phyloP scores from a whole-genome alignment of 768 basidiomycete genomes.

The Amanita muscaria region DNA sequence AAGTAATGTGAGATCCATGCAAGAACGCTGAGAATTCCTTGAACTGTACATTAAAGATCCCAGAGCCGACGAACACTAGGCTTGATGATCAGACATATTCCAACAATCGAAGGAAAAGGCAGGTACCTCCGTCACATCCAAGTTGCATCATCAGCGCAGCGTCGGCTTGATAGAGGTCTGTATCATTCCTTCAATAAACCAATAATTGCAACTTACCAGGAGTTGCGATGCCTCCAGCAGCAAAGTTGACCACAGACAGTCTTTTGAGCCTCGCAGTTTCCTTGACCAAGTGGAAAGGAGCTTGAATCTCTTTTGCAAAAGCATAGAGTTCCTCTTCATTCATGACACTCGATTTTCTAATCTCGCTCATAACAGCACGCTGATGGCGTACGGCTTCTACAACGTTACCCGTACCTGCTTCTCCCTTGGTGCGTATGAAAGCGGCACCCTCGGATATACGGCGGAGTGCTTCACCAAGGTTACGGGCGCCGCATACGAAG shows the following conservation, averaged over 20 bases:
- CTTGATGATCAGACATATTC: slow-evolving; percentile 1
- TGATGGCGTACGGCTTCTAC: slow-evolving; percentile 93
- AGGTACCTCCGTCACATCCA: slow-evolving; percentile 88
- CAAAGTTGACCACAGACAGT: slow-evolving; percentile 94
- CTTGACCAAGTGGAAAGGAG: slow-evolving; percentile 92
- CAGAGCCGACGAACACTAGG: slow-evolving; percentile 93
- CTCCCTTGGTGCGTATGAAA: slow-evolving; percentile 97
- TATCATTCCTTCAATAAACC: too few species aligned
- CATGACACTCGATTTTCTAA: slow-evolving; percentile 81
- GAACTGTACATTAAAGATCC: slow-evolving; percentile 90
- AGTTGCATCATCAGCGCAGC: slow-evolving; percentile 99
- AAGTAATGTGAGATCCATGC: too few species aligned
- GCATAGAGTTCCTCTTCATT: slow-evolving; percentile 91
- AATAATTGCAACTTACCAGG: slow-evolving; percentile 63
- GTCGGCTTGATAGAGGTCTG: slow-evolving; percentile 54
- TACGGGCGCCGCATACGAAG: slow-evolving; percentile 92
- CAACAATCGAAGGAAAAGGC: not conserved
- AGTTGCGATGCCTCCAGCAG: slow-evolving; percentile 89
- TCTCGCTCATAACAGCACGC: slow-evolving; percentile 75
- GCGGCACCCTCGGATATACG: slow-evolving; percentile 97
- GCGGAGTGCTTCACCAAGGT: slow-evolving; percentile 92
- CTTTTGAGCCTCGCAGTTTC: slow-evolving; percentile 91
- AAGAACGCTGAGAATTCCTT: too few species aligned
- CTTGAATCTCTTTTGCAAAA: slow-evolving; percentile 86
- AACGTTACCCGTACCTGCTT: slow-evolving; percentile 83